Base-by-base conservation (phyloP, 106 monocot genomes). In the Dioscorea zingiberensis region DNA sequence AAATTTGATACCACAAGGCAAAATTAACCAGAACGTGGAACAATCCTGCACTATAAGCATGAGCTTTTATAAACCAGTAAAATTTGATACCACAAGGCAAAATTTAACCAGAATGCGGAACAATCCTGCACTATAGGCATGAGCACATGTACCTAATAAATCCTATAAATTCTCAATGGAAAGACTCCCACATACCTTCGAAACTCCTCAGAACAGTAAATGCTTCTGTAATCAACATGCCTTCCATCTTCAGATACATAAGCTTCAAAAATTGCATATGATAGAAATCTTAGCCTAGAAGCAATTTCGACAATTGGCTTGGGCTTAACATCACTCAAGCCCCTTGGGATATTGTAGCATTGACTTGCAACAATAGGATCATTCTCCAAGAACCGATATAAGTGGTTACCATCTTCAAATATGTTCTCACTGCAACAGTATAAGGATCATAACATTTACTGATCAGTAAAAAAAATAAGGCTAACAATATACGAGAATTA, bases 341-440 rank as follows among this genome's bases (percentile, higher is more conserved):
- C 90, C 70, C 71, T 82, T 18, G 87, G 78, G 21, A 94, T 83
- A 59, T 94, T 94, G 76, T 82, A 83, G 73, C 90, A 90, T 59
- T 87, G 87, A 61, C 72, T 75, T 51, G 73, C 62, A 15, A 87
- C 67, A 46, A 70, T 47, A 13, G 90, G 94, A 76, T 94, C 94
- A 71, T 94, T 81, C 66, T 94, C 94, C 79, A 94, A 55, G 67
- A 90, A 90, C 1, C 90, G 90, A 74, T 90, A 94, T 27, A 90
- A 64, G 53, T 90, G 84, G 69, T 84, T 87, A n/a, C 87, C 87
- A 85, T 94, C 94, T 82, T 94, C 94, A 80, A 94, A 94, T 54
- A 71, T 47, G 69, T 90, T 83, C 71, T 94, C 94, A 32, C 94
- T 94, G 79, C 55, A 81, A 28, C 48, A 53, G 44, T 19, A 6